phyloP scores from a whole-genome alignment of 192 early-diverging fungal genomes.

The Phycomyces nitens region DNA sequence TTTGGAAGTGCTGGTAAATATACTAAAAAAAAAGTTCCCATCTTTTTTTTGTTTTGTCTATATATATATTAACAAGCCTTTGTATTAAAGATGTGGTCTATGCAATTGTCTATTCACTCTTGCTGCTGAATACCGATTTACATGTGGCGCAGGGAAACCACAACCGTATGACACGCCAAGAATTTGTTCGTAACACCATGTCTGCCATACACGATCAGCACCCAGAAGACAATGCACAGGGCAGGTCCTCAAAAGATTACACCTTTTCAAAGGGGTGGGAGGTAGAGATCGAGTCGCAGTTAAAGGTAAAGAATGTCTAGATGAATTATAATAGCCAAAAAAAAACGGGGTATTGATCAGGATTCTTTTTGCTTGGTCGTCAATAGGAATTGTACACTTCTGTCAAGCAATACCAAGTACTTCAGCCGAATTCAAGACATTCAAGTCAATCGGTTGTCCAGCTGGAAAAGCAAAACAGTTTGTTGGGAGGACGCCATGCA shows the following conservation, averaged over 20 bases:
- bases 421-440: constrained; percentile 27
- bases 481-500: constrained; percentile 9
- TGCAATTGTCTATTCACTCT: constrained; percentile 77
- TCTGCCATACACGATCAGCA: constrained; percentile 37
- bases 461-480: constrained; percentile 6
- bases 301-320: constrained; percentile 13
- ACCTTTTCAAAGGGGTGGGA: constrained; percentile 19
- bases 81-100: constrained; percentile 72
- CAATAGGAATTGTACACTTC: constrained; percentile 36
- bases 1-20: constrained; percentile 33
- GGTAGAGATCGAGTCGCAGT: constrained; percentile 12
- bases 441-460: not conserved
- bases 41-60: not conserved
- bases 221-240: not conserved
- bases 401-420: constrained; percentile 37
- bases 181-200: constrained; percentile 73
- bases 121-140: constrained; percentile 92
- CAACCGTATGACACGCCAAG: constrained; percentile 71
- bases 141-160: constrained; percentile 74
- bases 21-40: too few species aligned
- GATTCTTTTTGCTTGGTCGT: too few species aligned
- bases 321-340: not conserved
- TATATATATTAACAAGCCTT: not conserved
- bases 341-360: not conserved
- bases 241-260: not conserved